Percentiles rank a stretch among this genome's conserved stretches.
These are phyloP conservation scores for Angophora floribunda DNA, from an alignment of 345 rosid species.

Conservation along the genomic window DNA sequence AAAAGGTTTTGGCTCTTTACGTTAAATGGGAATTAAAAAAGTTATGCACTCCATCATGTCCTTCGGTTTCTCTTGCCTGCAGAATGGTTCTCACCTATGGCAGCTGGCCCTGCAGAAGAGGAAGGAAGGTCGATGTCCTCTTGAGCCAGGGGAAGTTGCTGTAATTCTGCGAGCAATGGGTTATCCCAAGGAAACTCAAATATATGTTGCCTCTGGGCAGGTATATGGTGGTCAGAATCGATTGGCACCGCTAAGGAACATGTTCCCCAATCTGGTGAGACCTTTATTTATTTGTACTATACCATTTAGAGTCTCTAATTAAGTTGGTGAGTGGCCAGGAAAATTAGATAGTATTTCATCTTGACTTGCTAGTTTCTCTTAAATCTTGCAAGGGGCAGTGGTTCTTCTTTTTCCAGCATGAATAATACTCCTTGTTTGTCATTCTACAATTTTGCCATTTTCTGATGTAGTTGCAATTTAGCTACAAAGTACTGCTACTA, in stretches of 20 bases:
- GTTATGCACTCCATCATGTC: background rate
- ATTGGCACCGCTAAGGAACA: constrained; percentile 96
- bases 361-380: background rate
- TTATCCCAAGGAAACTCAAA: constrained; percentile 96
- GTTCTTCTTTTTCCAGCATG: background rate
- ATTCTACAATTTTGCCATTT: background rate
- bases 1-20: background rate
- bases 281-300: background rate
- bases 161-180: constrained; percentile 98
- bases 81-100: constrained; percentile 99
- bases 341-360: background rate
- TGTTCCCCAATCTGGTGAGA: constrained; percentile 95
- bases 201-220: constrained; percentile 98
- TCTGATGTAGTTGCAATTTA: background rate
- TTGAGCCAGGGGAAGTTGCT: constrained; percentile 99
- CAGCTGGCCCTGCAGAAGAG: constrained; percentile 90
- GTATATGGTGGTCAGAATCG: constrained; percentile 99
- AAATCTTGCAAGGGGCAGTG: background rate
- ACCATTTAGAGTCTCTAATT: background rate
- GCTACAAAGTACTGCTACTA: background rate
- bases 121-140: constrained; percentile 99
- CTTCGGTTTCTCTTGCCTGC: constrained; percentile 5
- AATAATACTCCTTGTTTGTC: background rate
- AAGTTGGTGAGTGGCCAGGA: background rate
- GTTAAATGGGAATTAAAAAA: background rate